These are phyloP conservation scores for Fraxinus greggii DNA, from an alignment of 305 asterid genomes.

Conservation along the genomic window DNA sequence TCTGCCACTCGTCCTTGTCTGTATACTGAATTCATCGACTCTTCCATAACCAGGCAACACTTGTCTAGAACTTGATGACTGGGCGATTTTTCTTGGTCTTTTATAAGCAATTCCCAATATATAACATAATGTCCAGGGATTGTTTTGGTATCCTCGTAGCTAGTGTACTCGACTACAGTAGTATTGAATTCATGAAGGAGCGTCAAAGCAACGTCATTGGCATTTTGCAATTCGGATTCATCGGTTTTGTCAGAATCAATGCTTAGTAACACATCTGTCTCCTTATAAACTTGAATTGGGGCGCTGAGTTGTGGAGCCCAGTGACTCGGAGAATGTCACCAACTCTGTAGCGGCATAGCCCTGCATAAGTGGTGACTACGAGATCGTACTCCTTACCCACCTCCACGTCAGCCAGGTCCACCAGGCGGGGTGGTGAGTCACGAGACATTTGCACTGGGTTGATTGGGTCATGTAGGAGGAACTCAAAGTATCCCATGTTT, in stretches of 20 bases:
- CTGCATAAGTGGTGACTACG: conserved; percentile 61
- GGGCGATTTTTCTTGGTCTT: conserved; percentile 33
- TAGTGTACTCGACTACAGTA: conserved; percentile 57
- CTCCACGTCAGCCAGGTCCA: conserved; percentile 61
- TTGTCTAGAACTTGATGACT: conserved; percentile 34
- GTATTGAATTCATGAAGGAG: conserved; percentile 34
- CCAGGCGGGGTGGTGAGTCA: conserved; percentile 42
- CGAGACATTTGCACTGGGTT: conserved; percentile 24
- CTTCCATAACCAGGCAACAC: conserved; percentile 63
- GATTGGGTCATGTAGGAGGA: conserved; percentile 46
- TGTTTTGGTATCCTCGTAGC: conserved; percentile 51
- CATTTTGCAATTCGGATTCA: conserved; percentile 61
- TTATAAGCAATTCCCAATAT: conserved; percentile 60
- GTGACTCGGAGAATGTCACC: conserved; percentile 75
- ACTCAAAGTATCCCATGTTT: conserved; percentile 78
- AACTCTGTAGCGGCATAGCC: conserved; percentile 63
- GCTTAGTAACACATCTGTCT: conserved; percentile 63
- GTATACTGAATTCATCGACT: conserved; percentile 65
- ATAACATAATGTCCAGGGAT: conserved; percentile 77
- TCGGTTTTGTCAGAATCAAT: conserved; percentile 75
- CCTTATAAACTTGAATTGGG: conserved; percentile 61
- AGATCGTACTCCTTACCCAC: conserved; percentile 65
- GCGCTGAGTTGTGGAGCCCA: conserved; percentile 57
- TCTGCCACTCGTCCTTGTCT: conserved; percentile 73
- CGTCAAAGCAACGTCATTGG: conserved; percentile 44